Percentiles rank a stretch among this genome's conserved stretches.
These are phyloP conservation scores for Stagonosporopsis cucurbitacearum DNA, from an alignment of 2,329 filamentous ascomycete genomes.

Conservation along the genomic window DNA sequence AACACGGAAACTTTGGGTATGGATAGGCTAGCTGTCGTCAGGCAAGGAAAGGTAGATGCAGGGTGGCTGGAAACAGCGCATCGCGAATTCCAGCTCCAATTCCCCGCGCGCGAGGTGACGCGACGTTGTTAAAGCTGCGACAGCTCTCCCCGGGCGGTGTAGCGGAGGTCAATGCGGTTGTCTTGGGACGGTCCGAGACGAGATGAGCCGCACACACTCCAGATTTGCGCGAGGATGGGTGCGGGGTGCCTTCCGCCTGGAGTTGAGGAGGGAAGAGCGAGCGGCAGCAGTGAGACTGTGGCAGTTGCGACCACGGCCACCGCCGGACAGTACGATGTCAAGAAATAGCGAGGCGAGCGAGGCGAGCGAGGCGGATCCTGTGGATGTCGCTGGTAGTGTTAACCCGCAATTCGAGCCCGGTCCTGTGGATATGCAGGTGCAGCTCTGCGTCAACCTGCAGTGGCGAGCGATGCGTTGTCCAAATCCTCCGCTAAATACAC, in stretches of 20 bases:
- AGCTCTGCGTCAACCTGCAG: constrained; percentile 52
- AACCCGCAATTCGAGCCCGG: constrained; percentile 41
- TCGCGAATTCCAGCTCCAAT: constrained; percentile 45
- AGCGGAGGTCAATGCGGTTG: constrained; percentile 47
- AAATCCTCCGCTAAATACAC: constrained; percentile 43
- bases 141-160: constrained; percentile 49
- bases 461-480: constrained; percentile 45
- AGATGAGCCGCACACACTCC: constrained; percentile 31
- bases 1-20: constrained; percentile 37
- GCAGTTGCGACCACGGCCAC: constrained; percentile 17
- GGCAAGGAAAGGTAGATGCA: constrained; percentile 39
- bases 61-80: constrained; percentile 48
- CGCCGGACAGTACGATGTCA: constrained; percentile 25
- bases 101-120: constrained; percentile 37
- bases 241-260: constrained; percentile 21
- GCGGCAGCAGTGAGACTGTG: constrained; percentile 9
- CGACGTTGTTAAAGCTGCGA: constrained; percentile 35
- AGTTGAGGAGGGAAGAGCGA: constrained; percentile 11
- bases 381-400: constrained; percentile 41
- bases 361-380: constrained; percentile 37
- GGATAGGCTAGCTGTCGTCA: constrained; percentile 45
- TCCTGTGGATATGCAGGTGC: constrained; percentile 44
- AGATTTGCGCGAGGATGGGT: constrained; percentile 27
- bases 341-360: constrained; percentile 38
- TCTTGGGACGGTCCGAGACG: constrained; percentile 38